Evolutionary conservation across 2,329 filamentous ascomycete genomes (phyloP), one percentile per base, ranked within the genome.

Genomic region (Talaromyces funiculosus): DNA sequence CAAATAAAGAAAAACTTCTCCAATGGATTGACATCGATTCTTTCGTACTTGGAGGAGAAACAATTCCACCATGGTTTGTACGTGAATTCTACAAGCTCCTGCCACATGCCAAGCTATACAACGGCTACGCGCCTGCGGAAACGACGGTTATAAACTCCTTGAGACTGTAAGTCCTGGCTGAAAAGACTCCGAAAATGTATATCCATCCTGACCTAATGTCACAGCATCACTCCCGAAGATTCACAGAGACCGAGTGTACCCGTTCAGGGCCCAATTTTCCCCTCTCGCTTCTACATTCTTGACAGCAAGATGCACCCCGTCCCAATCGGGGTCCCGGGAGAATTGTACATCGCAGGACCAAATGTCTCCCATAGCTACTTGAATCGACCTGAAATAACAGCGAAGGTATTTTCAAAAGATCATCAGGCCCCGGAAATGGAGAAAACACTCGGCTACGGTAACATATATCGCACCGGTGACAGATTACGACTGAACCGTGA

Each of bases 261-360:
- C 53, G n/a, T 62, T 67, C 18, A 59, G 63, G 26, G 70, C 71
- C 7, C 47, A 60, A 7, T 56, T 71, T 5, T 47, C 76, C 9
- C 71, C 73, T 38, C 14, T 4, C 63, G 74, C 72, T 54, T 60
- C 63, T 77, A 75, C 61, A 70, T 82, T 43, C 24, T 81, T 0
- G 78, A 80, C 63, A 62, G 71, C 4, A 45, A 77, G 1, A 56
- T 77, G 3, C 61, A 72, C 4, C 71, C 73, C 2, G 67, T 76
- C 4, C 75, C 78, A 1, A 40, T 68, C 12, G 77, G 77, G 0
- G 54, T 71, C 4, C 65, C 71, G 0, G 79, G 79, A n/a, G 76
- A 80, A 60, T 68, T 80, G 8, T 68, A 57, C 40, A 68, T 81
- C 37, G 73, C 63, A 43, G 67, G 61, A n/a, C 61, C 66, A 10